Base-by-base conservation (phyloP, 805 yeast species). In the Lipomyces kockii region DNA sequence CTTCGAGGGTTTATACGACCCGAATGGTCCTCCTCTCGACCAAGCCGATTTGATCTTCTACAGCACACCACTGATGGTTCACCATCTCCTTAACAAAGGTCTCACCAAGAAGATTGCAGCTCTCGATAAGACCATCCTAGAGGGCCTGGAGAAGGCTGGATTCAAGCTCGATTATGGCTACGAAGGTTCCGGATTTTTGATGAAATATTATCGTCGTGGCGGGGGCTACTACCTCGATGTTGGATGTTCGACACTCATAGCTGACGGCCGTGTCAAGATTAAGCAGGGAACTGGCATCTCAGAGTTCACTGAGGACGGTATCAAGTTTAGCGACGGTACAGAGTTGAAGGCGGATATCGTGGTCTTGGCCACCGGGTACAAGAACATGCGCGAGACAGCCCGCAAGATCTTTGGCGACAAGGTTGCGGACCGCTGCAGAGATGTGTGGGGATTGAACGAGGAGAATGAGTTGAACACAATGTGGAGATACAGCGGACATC, bases 221-320 rank as follows among this genome's bases (percentile, higher is more conserved):
- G 83, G 83, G 1, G 84, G 84, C 46, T 81, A 81, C 68, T 81
- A 81, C 71, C 80, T 81, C 60, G 84, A 81, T 66, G 83, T 80
- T 58, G 84, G 84, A 4, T 79, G 82, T 66, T 79, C 83, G 49
- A 77, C 76, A 54, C 72, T 80, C 66, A 80, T 81, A 65, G 74
- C 75, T 49, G 80, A 81, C 12, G 81, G 79, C n/a, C 77, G 77
- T 63, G 77, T 81, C 63, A 71, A 74, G 17, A 72, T 81, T 55
- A 77, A 80, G 68, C 78, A 78, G 64, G 81, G 81, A 6, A 69
- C 62, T 29, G 72, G 73, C 22, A 75, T 81, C 39, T 74, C 76
- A 54, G 67, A 73, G 51, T 79, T 81, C 73, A 74, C 76, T 17
- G 79, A 78, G 64, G 71, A 71, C 63, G 80, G 81, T 1, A 81